Evolutionary conservation across 2,329 filamentous ascomycete genomes (phyloP), one percentile per base, ranked within the genome.

Genomic region (Colletotrichum euphorbiae): DNA sequence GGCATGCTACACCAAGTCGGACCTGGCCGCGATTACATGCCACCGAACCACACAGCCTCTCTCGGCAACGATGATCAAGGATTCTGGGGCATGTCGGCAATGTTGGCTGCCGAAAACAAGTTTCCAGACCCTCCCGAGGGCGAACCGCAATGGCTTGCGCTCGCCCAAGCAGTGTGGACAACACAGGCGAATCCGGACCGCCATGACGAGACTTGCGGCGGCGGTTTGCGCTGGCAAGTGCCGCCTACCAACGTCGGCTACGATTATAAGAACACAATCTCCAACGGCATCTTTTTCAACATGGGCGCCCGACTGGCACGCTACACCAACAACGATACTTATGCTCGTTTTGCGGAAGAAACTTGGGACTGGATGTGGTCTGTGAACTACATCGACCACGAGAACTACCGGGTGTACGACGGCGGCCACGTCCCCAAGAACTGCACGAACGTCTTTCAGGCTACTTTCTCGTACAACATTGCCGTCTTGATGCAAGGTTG

Each of bases 211-310:
- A 78, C 78, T 0, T 83, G 82, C 17, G 87, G 86, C 65, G 77
- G 77, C 19, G 92, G 92, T 19, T 77, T 94, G 70, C 85, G 91
- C 72, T 93, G 91, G 91, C 92, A 95, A 80, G 91, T 95, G 69
- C 93, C 89, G 71, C 82, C 86, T 6, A 89, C 90, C 72, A 93
- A 94, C 76, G 85, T 83, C 51, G 93, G 92, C 38, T 95, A 92
- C 77, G 84, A 90, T 74, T 94, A 94, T 83, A 96, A 90, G 77
- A 90, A 90, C 77, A 78, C 83, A 67, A 85, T 89, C 65, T 85
- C 87, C 24, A 90, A 89, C 70, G 87, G 86, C 50, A 85, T 85
- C 73, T 88, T 89, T 76, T 90, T 90, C 80, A 88, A 90, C 74
- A 77, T 90, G 19, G 87, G 84, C n/a, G 87, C 92, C 15, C 87